Evolutionary conservation across 1,284 basidiomycete genomes (phyloP).

Genomic region (Tilletia indica): DNA sequence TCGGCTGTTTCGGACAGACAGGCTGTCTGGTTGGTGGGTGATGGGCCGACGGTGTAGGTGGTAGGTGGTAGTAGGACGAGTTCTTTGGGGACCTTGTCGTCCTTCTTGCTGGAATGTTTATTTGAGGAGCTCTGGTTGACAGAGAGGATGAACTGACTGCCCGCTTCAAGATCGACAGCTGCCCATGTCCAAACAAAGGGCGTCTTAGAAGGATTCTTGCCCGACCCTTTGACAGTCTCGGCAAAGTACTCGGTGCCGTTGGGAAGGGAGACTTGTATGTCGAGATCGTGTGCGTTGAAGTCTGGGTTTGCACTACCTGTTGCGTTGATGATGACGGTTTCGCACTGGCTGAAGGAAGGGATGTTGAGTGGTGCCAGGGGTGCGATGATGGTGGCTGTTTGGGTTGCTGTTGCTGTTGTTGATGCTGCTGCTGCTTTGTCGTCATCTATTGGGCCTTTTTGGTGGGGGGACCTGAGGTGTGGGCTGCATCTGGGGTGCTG

Average conservation of each 20-base stretch:
- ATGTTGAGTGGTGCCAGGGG: neutral
- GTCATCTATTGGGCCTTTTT: too few species aligned
- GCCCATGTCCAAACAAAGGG: neutral
- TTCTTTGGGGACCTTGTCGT: neutral
- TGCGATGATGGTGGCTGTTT: neutral
- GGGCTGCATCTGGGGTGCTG: too few species aligned
- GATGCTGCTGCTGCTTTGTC: too few species aligned
- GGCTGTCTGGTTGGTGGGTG: neutral
- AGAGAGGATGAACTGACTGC: neutral
- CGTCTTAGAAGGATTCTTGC: neutral
- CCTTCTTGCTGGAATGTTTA: neutral
- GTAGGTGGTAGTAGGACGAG: neutral
- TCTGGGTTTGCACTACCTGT: neutral
- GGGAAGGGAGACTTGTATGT: neutral
- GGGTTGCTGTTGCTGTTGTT: too few species aligned
- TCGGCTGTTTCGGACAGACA: neutral
- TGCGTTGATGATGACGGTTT: neutral
- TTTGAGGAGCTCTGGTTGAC: neutral
- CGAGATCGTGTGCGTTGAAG: conserved; percentile 1
- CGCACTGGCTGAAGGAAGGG: neutral
- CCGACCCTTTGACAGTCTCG: neutral
- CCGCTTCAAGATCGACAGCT: neutral
- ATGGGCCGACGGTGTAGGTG: neutral
- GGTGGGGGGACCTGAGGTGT: too few species aligned
- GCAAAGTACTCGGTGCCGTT: conserved; percentile 1